Evolutionary conservation across 257 asterid species (phyloP).

Genomic region (Primulina huaijiensis): DNA sequence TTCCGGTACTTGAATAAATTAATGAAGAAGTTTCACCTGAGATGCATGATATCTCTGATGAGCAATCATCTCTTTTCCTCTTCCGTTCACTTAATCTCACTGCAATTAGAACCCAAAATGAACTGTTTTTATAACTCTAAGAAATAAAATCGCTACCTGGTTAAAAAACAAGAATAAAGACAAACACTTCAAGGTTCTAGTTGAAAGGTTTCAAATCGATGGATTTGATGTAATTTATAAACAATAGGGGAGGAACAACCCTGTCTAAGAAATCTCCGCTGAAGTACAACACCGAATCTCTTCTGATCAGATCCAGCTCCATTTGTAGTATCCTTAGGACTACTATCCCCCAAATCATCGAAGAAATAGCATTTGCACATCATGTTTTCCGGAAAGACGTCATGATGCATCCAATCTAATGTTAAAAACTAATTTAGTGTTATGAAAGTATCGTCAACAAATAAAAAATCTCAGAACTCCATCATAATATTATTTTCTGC

Average conservation of each 20-base stretch:
- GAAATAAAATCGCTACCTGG: constrained; percentile 12
- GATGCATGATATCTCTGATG: constrained; percentile 24
- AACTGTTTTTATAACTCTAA: constrained; percentile 1
- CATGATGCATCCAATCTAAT: constrained; percentile 69
- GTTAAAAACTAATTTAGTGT: constrained; percentile 19
- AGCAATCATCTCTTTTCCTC: constrained; percentile 47
- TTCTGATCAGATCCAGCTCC: constrained; percentile 37
- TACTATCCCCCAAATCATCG: constrained; percentile 59
- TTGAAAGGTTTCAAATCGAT: not conserved
- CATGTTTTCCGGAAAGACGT: constrained; percentile 63
- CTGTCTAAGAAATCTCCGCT: constrained; percentile 89
- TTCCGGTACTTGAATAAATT: not conserved
- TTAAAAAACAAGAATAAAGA: constrained; percentile 5
- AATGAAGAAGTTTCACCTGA: constrained; percentile 45
- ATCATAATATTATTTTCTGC: not conserved
- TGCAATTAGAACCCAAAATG: constrained; percentile 30
- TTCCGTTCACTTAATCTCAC: constrained; percentile 70
- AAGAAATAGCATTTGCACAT: constrained; percentile 92
- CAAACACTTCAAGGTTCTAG: constrained; percentile 11
- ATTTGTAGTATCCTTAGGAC: constrained; percentile 30
- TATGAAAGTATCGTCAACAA: constrained; percentile 16
- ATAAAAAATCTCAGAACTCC: not conserved
- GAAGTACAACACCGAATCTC: constrained; percentile 61
- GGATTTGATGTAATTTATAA: not conserved
- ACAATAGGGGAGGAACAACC: constrained; percentile 36